Evolutionary conservation across 176 grass and related monocot genomes (phyloP), one percentile per base, ranked within the genome.

Genomic region (Carex parvula): DNA sequence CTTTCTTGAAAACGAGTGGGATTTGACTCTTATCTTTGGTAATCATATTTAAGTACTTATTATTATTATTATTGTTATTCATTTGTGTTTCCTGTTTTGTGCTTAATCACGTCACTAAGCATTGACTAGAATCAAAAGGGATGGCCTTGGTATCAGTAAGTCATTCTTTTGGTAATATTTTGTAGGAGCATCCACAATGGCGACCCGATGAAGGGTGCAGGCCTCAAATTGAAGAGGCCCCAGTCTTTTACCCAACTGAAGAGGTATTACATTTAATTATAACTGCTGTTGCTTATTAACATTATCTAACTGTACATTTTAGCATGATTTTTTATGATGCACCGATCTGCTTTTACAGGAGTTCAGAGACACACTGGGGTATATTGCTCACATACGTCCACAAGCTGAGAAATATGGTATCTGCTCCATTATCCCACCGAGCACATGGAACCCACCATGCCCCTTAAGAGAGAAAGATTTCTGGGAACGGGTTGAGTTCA

Each of bases 321-420:
- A 21, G 12, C 67, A 56, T 54, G 58, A 76, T 55, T 89, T 57
- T 29, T 39, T 80, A 18, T 61, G 62, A 44, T 83, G 88, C 33
- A 70, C 59, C 10, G 71, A 83, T 80, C 21, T 76, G 50, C 22
- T 89, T 44, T 90, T 60, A 70, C 48, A 99, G 96, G 96, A 99
- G 81, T 99, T 99, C 63, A 88, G 88, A 90, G 96, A 99, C 83
- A 85, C 96, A 58, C 92, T 99, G 29, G 71, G 75, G 10, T 99
- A 99, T 82, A 99, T 99, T 81, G 81, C 77, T 64, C 91, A 78
- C 22, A 92, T 99, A 84, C 83, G 89, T 18, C 82, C 86, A 5
- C 82, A 85, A 84, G 93, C 91, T 57, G 92, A 99, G 84, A 90
- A 90, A 81, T 93, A 90, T 74, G 96, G 96, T 71, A 95, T 99